These are phyloP conservation scores for Boletus rufocinnamomeus DNA, from an alignment of 768 basidiomycete species.

Conservation along the genomic window DNA sequence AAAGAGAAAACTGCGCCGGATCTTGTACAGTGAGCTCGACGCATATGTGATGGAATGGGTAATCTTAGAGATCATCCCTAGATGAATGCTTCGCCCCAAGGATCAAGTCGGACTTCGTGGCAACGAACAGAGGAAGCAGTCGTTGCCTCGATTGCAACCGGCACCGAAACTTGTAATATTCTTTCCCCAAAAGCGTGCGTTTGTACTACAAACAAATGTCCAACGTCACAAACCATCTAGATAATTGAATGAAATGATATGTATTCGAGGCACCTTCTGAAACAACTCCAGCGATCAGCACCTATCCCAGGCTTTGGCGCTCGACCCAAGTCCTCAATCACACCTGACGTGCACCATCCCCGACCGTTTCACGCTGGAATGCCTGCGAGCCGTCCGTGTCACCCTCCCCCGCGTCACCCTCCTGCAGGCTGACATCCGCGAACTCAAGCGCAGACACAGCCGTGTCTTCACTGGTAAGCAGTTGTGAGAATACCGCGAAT, in stretches of 20 bases:
- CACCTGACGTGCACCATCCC: not conserved
- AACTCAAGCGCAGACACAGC: not conserved
- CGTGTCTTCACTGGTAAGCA: not conserved
- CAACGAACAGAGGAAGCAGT: no score
- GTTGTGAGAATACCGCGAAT: slow-evolving; percentile 2
- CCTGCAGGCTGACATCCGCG: not conserved
- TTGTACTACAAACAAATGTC: not conserved
- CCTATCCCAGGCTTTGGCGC: not conserved
- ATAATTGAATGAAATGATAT: not conserved
- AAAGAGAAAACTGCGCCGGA: no score
- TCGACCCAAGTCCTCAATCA: not conserved
- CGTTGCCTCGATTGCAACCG: no score
- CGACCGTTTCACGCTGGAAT: not conserved
- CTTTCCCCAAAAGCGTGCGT: no score
- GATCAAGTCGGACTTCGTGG: no score
- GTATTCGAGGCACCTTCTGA: not conserved
- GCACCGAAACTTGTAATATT: no score
- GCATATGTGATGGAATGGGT: no score
- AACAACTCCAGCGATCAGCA: not conserved
- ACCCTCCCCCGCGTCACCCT: not conserved
- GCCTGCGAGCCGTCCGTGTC: not conserved
- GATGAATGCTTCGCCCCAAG: no score
- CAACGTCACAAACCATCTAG: not conserved
- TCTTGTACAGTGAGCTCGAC: no score
- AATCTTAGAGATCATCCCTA: no score